These are phyloP conservation scores for Brassica incana DNA, from an alignment of 345 rosid genomes.

Conservation along the genomic window DNA sequence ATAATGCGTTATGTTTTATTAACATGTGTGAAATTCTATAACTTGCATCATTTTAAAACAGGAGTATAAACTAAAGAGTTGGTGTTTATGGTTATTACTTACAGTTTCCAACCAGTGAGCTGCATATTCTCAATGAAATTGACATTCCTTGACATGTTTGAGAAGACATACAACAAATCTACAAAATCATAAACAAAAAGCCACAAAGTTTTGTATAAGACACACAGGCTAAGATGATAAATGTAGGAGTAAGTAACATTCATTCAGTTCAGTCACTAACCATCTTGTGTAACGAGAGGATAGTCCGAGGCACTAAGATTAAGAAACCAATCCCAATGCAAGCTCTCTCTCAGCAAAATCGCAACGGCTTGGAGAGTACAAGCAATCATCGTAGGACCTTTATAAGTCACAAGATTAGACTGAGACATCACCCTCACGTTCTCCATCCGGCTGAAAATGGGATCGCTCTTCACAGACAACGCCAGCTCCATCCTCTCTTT, in stretches of 20 bases:
- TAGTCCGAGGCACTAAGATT: slow-evolving; percentile 94
- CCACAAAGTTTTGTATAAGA: slow-evolving; percentile 8
- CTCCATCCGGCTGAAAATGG: slow-evolving; percentile 66
- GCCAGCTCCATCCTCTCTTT: slow-evolving; percentile 80
- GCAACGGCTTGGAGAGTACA: slow-evolving; percentile 91
- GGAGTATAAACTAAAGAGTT: neutral
- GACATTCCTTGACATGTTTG: slow-evolving; percentile 70
- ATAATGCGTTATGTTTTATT: too few species aligned
- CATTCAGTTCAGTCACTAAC: slow-evolving; percentile 45
- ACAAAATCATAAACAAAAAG: slow-evolving; percentile 33
- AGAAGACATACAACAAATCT: slow-evolving; percentile 78
- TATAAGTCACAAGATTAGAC: slow-evolving; percentile 87
- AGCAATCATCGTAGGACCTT: slow-evolving; percentile 95
- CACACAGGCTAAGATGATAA: neutral
- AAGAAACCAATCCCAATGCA: slow-evolving; percentile 95
- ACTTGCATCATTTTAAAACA: too few species aligned
- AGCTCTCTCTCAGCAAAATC: slow-evolving; percentile 73
- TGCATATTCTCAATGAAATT: slow-evolving; percentile 82
- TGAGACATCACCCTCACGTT: slow-evolving; percentile 91
- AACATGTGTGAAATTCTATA: too few species aligned
- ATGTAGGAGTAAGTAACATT: neutral
- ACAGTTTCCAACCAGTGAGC: slow-evolving; percentile 93
- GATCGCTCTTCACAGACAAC: slow-evolving; percentile 65
- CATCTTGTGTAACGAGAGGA: slow-evolving; percentile 93
- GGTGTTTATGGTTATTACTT: slow-evolving; percentile 34